Evolutionary conservation across 805 yeast genomes (phyloP).

Genomic region (Starmerella vaccinii): DNA sequence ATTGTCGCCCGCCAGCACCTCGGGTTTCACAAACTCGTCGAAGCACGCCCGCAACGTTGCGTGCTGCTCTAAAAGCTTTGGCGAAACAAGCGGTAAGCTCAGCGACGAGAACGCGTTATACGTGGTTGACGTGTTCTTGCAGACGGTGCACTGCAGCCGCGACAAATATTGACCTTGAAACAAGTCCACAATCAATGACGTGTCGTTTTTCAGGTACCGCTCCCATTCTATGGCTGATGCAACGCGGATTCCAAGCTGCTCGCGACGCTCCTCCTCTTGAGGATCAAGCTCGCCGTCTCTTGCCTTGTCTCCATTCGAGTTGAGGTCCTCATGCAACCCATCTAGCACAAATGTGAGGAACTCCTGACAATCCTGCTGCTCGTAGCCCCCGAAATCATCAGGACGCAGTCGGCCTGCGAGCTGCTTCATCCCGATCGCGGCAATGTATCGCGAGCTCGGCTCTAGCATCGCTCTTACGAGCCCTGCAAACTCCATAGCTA

Average conservation of each 20-base stretch:
- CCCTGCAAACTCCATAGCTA: conserved; percentile 59
- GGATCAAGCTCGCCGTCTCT: conserved; percentile 51
- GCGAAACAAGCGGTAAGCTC: conserved; percentile 52
- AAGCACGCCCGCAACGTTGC: conserved; percentile 53
- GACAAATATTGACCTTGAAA: conserved; percentile 86
- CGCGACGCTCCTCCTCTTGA: conserved; percentile 65
- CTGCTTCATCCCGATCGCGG: conserved; percentile 56
- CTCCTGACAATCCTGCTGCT: conserved; percentile 82
- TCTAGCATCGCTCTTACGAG: conserved; percentile 43
- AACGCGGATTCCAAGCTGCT: conserved; percentile 58
- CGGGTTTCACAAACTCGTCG: conserved; percentile 64
- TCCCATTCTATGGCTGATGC: conserved; percentile 93
- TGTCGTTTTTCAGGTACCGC: conserved; percentile 64
- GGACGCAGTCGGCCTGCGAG: conserved; percentile 55
- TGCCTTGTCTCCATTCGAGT: conserved; percentile 48
- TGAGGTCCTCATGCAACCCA: conserved; percentile 73
- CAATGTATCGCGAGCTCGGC: conserved; percentile 36
- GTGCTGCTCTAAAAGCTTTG: conserved; percentile 24
- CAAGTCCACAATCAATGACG: conserved; percentile 66
- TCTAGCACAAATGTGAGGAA: conserved; percentile 67
- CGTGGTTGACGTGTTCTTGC: conserved; percentile 72
- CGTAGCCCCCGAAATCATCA: conserved; percentile 49
- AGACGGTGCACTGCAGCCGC: conserved; percentile 60
- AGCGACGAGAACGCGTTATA: conserved; percentile 72
- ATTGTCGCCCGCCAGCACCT: conserved; percentile 63